phyloP scores from a whole-genome alignment of 2,329 filamentous ascomycete genomes.

The Alternaria ventricosa region DNA sequence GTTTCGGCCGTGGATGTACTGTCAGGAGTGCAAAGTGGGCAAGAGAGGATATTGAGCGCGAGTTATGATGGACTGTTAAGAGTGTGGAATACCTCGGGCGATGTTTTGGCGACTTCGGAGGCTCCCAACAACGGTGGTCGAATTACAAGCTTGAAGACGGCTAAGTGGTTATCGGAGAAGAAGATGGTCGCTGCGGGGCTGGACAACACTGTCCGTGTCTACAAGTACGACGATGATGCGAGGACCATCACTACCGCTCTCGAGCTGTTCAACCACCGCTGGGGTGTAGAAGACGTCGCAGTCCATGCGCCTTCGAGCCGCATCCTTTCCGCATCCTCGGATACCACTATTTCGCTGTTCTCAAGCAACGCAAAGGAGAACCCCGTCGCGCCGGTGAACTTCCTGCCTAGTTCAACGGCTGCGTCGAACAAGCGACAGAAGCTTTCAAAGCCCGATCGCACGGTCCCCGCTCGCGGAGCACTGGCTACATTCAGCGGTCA shows the following conservation, averaged over 20 bases:
- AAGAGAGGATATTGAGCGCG: constrained; percentile 83
- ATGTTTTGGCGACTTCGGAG: constrained; percentile 78
- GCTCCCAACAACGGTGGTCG: constrained; percentile 68
- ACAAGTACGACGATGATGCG: constrained; percentile 80
- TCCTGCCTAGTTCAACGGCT: constrained; percentile 70
- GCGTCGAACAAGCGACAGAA: constrained; percentile 78
- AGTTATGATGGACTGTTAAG: constrained; percentile 90
- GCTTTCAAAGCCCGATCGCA: constrained; percentile 62
- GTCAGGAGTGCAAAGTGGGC: constrained; percentile 64
- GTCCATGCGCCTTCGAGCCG: constrained; percentile 76
- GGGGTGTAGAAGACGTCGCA: constrained; percentile 74
- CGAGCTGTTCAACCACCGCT: constrained; percentile 83
- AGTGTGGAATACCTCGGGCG: constrained; percentile 86
- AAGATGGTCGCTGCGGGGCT: constrained; percentile 83
- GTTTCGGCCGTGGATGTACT: constrained; percentile 86
- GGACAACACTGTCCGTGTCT: constrained; percentile 85
- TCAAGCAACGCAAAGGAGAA: constrained; percentile 77
- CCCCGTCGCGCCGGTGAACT: constrained; percentile 72
- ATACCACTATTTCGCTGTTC: constrained; percentile 89
- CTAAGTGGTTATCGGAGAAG: constrained; percentile 78
- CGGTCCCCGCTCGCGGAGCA: constrained; percentile 76
- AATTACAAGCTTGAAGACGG: constrained; percentile 75
- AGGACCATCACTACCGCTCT: constrained; percentile 72
- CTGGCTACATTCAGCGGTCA: constrained; percentile 76
- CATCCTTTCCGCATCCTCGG: constrained; percentile 83